Percentiles rank a stretch among this genome's conserved stretches.
Conservation (phyloP, 345 rosid species). For the Leavenworthia alabamica region DNA sequence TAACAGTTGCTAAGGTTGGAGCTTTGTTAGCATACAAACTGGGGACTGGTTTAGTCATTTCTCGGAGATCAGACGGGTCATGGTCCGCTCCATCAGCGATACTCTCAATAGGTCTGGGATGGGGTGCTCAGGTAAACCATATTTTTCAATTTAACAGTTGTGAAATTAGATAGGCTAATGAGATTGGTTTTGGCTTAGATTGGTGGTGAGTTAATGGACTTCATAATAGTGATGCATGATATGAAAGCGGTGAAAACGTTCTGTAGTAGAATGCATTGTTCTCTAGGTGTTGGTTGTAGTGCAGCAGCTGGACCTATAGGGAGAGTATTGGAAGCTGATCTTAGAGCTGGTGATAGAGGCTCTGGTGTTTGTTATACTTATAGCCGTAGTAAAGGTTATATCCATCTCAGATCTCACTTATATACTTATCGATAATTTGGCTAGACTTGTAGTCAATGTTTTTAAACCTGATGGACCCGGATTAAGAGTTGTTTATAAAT, state of each 20-base stretch:
- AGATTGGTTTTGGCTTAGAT: no score
- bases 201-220: slow-evolving; percentile 98
- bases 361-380: slow-evolving; percentile 92
- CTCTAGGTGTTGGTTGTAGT: slow-evolving; percentile 96
- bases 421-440: background rate
- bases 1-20: slow-evolving; percentile 94
- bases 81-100: slow-evolving; percentile 99
- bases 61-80: slow-evolving; percentile 79
- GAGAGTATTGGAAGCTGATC: slow-evolving; percentile 93
- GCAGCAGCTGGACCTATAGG: slow-evolving; percentile 98
- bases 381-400: slow-evolving; percentile 89
- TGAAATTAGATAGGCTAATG: no score
- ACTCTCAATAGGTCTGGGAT: slow-evolving; percentile 73
- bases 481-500: no score
- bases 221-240: slow-evolving; percentile 80
- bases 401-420: background rate
- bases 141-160: background rate
- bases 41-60: slow-evolving; percentile 83
- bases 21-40: slow-evolving; percentile 64
- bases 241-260: slow-evolving; percentile 87
- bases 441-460: no score
- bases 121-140: slow-evolving; percentile 96
- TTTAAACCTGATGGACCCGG: no score
- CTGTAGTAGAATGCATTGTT: slow-evolving; percentile 94
- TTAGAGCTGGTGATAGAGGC: slow-evolving; percentile 88